Percentiles rank a stretch among this genome's conserved stretches.
phyloP scores from a whole-genome alignment of 2,329 filamentous ascomycete genomes.

The Trichocomaceae sp. region DNA sequence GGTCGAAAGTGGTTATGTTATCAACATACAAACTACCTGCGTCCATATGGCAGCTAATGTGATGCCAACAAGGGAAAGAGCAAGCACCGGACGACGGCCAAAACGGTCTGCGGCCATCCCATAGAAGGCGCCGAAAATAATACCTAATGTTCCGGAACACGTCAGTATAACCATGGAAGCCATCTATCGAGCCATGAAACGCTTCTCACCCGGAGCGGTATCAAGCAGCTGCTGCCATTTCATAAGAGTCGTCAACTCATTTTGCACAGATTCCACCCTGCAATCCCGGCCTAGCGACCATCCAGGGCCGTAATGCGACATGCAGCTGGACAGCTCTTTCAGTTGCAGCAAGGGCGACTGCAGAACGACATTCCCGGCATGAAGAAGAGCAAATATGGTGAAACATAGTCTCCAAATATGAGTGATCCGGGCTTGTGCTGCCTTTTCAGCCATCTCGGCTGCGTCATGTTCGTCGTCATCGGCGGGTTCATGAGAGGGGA shows the following conservation, averaged over 20 bases:
- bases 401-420: constrained; percentile 13
- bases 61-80: constrained; percentile 10
- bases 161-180: neutral
- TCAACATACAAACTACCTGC: constrained; percentile 11
- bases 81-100: constrained; percentile 9
- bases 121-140: constrained; percentile 14
- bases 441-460: neutral
- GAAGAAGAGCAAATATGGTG: constrained; percentile 10
- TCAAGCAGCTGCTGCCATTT: constrained; percentile 13
- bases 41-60: constrained; percentile 9
- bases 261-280: constrained; percentile 11
- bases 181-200: neutral
- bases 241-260: constrained; percentile 9
- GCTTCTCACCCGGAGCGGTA: constrained; percentile 7
- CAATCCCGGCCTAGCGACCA: constrained; percentile 13
- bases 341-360: constrained; percentile 11
- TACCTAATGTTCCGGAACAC: neutral
- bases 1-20: neutral
- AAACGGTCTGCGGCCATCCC: constrained; percentile 13
- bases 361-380: constrained; percentile 12
- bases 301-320: constrained; percentile 11
- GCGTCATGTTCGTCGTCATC: neutral
- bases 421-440: neutral
- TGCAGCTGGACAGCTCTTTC: constrained; percentile 9
- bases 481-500: neutral